These are phyloP conservation scores for Zoysia matrella DNA, from an alignment of 202 grass and related monocot species.

Conservation along the genomic window DNA sequence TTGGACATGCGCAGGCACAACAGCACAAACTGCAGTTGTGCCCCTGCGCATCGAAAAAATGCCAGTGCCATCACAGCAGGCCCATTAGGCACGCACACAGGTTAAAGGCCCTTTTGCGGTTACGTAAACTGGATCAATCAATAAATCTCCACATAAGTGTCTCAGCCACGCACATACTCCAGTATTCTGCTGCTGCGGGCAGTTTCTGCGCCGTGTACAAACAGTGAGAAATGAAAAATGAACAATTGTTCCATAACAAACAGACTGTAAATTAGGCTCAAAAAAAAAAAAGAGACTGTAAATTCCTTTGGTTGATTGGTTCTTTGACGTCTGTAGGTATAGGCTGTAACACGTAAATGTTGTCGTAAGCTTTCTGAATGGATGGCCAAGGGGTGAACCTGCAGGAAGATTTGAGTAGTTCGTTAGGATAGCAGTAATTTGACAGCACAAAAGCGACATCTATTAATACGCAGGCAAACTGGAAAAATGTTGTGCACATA, in stretches of 20 bases:
- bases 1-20: no score
- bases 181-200: conserved; percentile 4
- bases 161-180: conserved; percentile 5
- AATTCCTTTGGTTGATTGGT: conserved; percentile 25
- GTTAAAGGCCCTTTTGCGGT: not conserved
- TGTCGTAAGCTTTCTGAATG: conserved; percentile 16
- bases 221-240: conserved; percentile 11
- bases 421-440: conserved; percentile 2
- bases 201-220: conserved; percentile 38
- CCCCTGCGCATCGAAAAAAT: no score
- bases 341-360: conserved; percentile 30
- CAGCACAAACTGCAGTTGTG: no score
- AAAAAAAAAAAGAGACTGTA: no score
- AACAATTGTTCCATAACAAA: conserved; percentile 47
- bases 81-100: no score
- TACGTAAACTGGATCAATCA: conserved; percentile 16
- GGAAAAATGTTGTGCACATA: not conserved
- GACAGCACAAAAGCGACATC: not conserved
- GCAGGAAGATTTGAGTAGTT: not conserved
- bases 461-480: conserved; percentile 11
- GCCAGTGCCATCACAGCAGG: no score
- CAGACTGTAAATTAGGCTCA: conserved; percentile 35
- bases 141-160: conserved; percentile 50
- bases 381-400: conserved; percentile 38
- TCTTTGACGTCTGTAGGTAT: conserved; percentile 56